Conservation (phyloP, 305 asterid genomes). For the Fraxinus ornus region DNA sequence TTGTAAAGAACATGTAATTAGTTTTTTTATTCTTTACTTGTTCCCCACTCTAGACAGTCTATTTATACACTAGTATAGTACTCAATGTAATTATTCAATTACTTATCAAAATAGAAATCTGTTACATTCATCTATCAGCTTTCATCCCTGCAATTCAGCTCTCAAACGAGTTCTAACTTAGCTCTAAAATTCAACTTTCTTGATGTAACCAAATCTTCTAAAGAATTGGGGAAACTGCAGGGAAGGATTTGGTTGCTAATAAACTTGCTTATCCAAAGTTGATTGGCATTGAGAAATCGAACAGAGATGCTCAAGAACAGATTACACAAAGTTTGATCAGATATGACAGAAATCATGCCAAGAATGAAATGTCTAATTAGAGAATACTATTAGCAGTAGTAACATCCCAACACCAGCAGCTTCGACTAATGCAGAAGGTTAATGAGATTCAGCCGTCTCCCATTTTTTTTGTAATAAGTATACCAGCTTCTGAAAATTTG, state of each 20-base stretch:
- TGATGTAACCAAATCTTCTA: conserved; percentile 21
- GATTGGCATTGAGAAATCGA: conserved; percentile 34
- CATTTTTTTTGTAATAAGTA: no score
- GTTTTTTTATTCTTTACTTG: no score
- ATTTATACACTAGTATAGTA: no score
- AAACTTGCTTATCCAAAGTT: conserved; percentile 34
- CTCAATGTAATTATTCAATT: no score
- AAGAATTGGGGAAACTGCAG: conserved; percentile 32
- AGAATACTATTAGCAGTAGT: not conserved
- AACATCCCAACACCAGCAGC: not conserved
- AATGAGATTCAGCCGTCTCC: not conserved
- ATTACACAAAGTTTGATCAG: not conserved
- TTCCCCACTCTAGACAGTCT: no score
- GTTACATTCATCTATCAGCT: no score
- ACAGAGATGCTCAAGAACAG: conserved; percentile 29
- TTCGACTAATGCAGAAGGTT: not conserved
- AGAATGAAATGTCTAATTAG: not conserved
- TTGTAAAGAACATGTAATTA: no score
- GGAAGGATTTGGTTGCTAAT: conserved; percentile 29
- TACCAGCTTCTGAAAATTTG: not conserved
- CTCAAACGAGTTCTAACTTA: no score
- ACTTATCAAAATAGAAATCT: no score
- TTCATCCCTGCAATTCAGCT: no score
- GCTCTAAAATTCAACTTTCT: no score
- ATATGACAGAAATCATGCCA: not conserved